These are phyloP conservation scores for Populus hybrid DNA, from an alignment of 441 rosid genomes.

Conservation along the genomic window DNA sequence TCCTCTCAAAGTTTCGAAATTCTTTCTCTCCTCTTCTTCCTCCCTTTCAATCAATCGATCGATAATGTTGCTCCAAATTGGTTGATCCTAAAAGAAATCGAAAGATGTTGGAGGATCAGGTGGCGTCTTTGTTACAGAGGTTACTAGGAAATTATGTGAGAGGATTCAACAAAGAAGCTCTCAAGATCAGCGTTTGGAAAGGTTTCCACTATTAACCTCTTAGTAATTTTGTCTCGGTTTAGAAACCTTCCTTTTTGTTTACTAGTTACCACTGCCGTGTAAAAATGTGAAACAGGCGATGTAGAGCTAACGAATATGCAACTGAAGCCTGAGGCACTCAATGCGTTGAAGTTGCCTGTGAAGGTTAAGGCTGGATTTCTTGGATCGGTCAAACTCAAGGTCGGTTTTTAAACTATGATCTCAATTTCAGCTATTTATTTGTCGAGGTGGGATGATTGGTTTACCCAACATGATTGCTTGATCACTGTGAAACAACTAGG, in stretches of 20 bases:
- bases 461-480: not conserved
- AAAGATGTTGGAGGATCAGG: slow-evolving; percentile 98
- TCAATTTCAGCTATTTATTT: not conserved
- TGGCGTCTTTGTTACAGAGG: slow-evolving; percentile 77
- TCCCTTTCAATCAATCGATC: not conserved
- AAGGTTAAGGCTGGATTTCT: slow-evolving; percentile 99
- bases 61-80: not conserved
- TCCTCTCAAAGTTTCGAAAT: not conserved
- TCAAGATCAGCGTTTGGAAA: slow-evolving; percentile 95
- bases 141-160: slow-evolving; percentile 87
- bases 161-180: slow-evolving; percentile 91
- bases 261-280: not conserved
- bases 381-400: slow-evolving; percentile 96
- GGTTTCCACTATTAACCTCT: slow-evolving; percentile 36
- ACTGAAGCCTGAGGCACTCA: slow-evolving; percentile 97
- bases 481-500: not conserved
- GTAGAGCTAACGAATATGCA: slow-evolving; percentile 98
- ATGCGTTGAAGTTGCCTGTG: slow-evolving; percentile 92
- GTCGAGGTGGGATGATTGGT: not conserved
- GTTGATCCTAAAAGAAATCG: not conserved
- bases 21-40: not conserved
- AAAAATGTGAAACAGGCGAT: slow-evolving; percentile 53
- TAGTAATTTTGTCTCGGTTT: not conserved
- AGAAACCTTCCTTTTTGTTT: not conserved
- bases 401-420: slow-evolving; percentile 23